These are phyloP conservation scores for Apiospora kogelbergensis DNA, from an alignment of 2,329 filamentous ascomycete genomes.

Conservation along the genomic window DNA sequence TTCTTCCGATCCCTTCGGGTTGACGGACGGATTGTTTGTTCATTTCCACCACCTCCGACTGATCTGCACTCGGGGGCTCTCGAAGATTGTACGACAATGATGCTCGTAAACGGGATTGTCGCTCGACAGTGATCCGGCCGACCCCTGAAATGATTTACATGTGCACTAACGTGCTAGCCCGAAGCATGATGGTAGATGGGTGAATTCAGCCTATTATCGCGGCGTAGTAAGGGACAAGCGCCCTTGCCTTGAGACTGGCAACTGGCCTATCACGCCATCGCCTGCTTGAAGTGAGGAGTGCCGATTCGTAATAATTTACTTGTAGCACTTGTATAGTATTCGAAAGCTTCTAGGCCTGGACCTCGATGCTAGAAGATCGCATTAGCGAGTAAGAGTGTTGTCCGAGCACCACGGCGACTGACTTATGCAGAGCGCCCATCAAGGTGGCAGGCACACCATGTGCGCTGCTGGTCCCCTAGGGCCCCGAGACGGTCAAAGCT, in stretches of 20 bases:
- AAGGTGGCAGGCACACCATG: not conserved
- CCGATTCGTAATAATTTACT: not conserved
- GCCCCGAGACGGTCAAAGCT: not conserved
- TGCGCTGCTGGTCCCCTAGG: not conserved
- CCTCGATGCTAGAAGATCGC: not conserved
- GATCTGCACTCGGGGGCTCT: not conserved
- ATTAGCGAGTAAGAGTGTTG: not conserved
- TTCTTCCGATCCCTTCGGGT: not conserved
- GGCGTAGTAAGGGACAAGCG: not conserved
- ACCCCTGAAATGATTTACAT: conserved; percentile 1
- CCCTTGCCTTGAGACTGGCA: not conserved
- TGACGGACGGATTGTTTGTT: not conserved
- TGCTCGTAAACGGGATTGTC: not conserved
- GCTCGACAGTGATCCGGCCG: not conserved
- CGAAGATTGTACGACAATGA: not conserved
- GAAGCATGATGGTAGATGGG: not conserved
- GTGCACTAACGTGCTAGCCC: not conserved
- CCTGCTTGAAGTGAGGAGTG: not conserved
- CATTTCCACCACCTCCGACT: not conserved
- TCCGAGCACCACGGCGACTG: not conserved
- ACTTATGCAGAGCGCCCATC: not conserved
- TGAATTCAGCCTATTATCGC: not conserved
- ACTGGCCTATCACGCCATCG: not conserved
- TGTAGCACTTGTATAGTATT: too few relatives aligned
- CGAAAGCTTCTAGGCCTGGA: not conserved